A percentile compares a stretch with the other conserved stretches of the same genome.
phyloP scores from a whole-genome alignment of 345 rosid genomes.

The Acer saccharum region DNA sequence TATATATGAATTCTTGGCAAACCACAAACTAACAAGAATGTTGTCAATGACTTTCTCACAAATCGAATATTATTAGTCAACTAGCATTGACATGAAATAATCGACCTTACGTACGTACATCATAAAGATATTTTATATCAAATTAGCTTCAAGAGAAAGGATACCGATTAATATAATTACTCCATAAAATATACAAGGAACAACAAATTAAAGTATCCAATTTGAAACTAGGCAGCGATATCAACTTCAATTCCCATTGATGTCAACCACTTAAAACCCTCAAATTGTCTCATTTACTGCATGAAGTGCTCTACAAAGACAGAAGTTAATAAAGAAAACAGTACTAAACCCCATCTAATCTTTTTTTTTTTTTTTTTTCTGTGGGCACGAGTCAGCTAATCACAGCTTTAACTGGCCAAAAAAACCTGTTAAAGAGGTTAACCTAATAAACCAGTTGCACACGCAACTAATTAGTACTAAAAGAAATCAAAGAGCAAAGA shows the following conservation, averaged over 20 bases:
- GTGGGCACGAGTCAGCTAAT: not conserved
- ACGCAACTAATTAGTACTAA: not conserved
- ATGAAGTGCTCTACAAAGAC: not conserved
- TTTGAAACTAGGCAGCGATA: not conserved
- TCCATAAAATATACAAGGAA: not conserved
- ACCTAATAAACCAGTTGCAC: not conserved
- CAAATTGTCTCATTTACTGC: not conserved
- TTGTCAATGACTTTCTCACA: not conserved
- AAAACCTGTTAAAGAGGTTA: not conserved
- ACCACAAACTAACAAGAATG: not conserved
- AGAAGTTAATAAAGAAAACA: not conserved
- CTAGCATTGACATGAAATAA: no score
- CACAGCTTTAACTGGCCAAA: not conserved
- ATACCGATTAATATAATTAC: not conserved
- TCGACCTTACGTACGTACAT: no score
- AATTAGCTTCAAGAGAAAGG: not conserved
- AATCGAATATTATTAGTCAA: not conserved
- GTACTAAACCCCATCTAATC: not conserved
- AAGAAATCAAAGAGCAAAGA: not conserved
- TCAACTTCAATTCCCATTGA: not conserved
- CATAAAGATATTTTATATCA: not conserved
- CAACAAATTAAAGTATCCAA: not conserved
- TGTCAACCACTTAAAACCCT: not conserved
- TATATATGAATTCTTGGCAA: not conserved
- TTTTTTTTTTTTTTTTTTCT: not conserved